Evolutionary conservation across 108 stramenopile genomes (phyloP).

Genomic region (Cyclostephanos tholiformis): DNA sequence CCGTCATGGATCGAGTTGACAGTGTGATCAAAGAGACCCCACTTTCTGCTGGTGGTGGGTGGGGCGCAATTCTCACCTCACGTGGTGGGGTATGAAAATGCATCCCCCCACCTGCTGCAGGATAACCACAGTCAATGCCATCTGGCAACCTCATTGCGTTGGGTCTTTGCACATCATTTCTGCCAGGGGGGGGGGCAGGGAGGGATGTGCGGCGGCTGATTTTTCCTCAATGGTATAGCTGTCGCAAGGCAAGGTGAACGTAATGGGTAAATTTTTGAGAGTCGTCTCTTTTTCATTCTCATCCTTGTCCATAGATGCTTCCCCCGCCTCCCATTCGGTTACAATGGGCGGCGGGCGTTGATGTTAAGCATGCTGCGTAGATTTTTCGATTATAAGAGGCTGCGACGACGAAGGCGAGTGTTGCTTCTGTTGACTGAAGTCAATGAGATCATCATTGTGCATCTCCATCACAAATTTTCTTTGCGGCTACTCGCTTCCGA

Average conservation of each 20-base stretch:
- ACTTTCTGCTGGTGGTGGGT: too few species aligned
- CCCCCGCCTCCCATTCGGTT: constrained; percentile 24
- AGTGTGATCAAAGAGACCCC: too few species aligned
- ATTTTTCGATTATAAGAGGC: background rate
- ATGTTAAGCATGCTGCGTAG: constrained; percentile 6
- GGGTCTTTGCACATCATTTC: too few species aligned
- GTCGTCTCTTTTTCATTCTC: background rate
- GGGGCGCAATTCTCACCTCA: too few species aligned
- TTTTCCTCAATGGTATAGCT: background rate
- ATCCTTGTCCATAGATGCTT: background rate
- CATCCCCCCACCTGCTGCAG: too few species aligned
- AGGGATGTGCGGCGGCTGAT: background rate
- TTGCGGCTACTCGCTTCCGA: constrained; percentile 19
- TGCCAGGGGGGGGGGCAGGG: too few species aligned
- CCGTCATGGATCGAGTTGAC: too few species aligned
- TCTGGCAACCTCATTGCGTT: too few species aligned
- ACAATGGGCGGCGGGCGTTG: constrained; percentile 27
- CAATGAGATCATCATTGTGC: constrained; percentile 5
- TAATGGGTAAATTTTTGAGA: background rate
- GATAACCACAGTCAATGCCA: too few species aligned
- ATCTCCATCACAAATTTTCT: background rate
- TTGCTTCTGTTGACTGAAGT: background rate
- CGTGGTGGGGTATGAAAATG: too few species aligned
- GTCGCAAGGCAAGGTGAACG: constrained; percentile 1
- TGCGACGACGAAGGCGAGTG: background rate